Base-by-base conservation (phyloP, 1,284 basidiomycete species). In the Sphagnurus paluster region DNA sequence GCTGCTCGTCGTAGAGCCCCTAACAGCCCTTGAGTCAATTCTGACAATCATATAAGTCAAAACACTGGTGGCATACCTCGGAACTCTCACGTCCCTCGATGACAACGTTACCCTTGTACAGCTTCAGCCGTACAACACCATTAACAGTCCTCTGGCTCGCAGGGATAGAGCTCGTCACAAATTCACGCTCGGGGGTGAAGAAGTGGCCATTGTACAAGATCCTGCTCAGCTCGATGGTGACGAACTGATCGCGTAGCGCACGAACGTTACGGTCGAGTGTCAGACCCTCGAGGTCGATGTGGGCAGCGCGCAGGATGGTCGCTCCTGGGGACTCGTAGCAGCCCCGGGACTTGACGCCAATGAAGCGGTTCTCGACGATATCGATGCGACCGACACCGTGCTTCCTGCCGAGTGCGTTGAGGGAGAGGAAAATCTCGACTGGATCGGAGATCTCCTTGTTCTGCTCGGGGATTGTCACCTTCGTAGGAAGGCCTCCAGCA, bases 311-410 rank as follows among this genome's bases (percentile, higher is more conserved):
- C 39, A 99, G 80, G 70, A 99, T 98, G 48, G 95, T 98, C 36
- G 93, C 96, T 16, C 86, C 96, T 14, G 96, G 96, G 5, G 90
- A 90, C 72, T 99, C 96, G 77, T 99, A 99, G 76, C 97, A 99
- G 28, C 96, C 96, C 46, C 96, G 90, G 46, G 90, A 94, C 75
- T 99, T 99, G 68, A 99, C 95, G 54, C 96, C 96, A 67, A 99
- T 98, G 78, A 98, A 98, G 46, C 96, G 84, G 77, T 99, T 99
- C 76, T 99, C 96, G 62, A 99, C 97, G 65, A 99, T 98, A 70
- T 99, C 96, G 71, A 98, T 89, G 53, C 96, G 86, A 39, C 96
- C 95, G 57, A 99, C 82, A 59, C 95, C 97, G 72, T 99, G 94
- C 66, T 90, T 93, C 58, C 96, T 82, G 24, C 90, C 96, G 53